Base-by-base conservation (phyloP, 768 basidiomycete genomes). In the Crucibulum laeve region DNA sequence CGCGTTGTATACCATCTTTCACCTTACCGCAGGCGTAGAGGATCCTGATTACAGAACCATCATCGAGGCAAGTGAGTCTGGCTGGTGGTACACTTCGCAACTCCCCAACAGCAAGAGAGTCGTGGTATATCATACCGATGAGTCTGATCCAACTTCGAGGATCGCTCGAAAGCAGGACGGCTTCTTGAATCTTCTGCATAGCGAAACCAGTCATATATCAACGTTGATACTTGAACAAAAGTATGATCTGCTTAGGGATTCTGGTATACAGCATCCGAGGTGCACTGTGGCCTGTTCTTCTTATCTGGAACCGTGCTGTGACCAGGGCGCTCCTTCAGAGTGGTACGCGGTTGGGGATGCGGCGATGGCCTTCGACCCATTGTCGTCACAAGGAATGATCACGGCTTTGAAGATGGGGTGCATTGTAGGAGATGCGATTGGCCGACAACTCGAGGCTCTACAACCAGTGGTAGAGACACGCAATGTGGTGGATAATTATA, bases 361-460 rank as follows among this genome's bases (percentile, higher is more conserved):
- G 14, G 65, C 65, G 3, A 51, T 65, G 50, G 61, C 65, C 23
- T 68, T 66, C 45, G 67, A 68, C 43, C 67, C 67, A 5, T 58
- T 68, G 5, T 68, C 65, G 6, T 67, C 65, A 10, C 67, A 67
- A 43, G 67, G 67, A 14, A 67, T 68, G 49, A 64, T 67, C 39
- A 67, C 65, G 8, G 59, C 64, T 0, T 49, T 68, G 36, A 53
- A 62, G 25, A 46, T 52, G 43, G 64, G 65, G 5, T 47, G 47
- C 25, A 48, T 55, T 19, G 28, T 63, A 7, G 65, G 64, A 5
- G 26, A 44, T n/a, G 42, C 46, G 26, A 26, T 56, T 6, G 45
- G 50, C 6, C 40, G 49, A 46, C 43, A 36, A 13, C 28, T 54
- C 14, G 40, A 32, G 21, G 32, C 23, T n/a, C 38, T 14, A 11